These are phyloP conservation scores for Gloeophyllum trabeum DNA, from an alignment of 768 basidiomycete genomes.

Conservation along the genomic window DNA sequence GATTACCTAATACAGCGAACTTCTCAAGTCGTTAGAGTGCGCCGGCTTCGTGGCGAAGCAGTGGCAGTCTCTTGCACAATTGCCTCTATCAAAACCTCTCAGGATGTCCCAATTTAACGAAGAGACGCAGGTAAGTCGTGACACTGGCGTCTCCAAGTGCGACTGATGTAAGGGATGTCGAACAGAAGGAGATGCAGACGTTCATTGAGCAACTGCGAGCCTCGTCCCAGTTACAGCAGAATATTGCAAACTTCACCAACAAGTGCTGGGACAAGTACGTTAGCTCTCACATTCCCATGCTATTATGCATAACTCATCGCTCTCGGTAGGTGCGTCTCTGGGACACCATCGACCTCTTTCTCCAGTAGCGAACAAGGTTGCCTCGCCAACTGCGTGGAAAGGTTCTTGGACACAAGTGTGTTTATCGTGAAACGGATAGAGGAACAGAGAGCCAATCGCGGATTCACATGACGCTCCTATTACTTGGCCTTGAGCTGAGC, in stretches of 20 bases:
- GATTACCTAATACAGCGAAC: too few species aligned
- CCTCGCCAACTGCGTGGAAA: conserved; percentile 81
- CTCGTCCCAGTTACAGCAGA: conserved; percentile 56
- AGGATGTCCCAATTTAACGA: conserved; percentile 76
- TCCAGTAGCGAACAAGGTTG: conserved; percentile 73
- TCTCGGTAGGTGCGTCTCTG: conserved; percentile 60
- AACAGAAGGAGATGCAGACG: conserved; percentile 74
- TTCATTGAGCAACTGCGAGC: conserved; percentile 81
- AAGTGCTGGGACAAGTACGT: conserved; percentile 91
- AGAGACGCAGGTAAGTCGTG: conserved; percentile 48
- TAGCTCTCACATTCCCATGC: background rate
- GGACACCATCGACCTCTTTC: conserved; percentile 68
- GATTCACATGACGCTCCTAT: too few species aligned
- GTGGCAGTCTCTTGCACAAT: too few species aligned
- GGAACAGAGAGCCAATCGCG: conserved; percentile 17
- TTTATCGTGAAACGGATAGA: conserved; percentile 66
- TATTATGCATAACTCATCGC: conserved; percentile 1
- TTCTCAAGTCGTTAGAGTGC: too few species aligned
- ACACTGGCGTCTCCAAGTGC: background rate
- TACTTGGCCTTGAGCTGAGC: too few species aligned
- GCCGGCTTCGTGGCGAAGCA: too few species aligned
- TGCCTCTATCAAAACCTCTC: too few species aligned
- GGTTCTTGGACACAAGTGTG: conserved; percentile 82
- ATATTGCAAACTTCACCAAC: conserved; percentile 69
- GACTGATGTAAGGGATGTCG: too few species aligned